A percentile compares a stretch with the other conserved stretches of the same genome.
phyloP scores from a whole-genome alignment of 768 basidiomycete species.

The Pisolithus microcarpus region DNA sequence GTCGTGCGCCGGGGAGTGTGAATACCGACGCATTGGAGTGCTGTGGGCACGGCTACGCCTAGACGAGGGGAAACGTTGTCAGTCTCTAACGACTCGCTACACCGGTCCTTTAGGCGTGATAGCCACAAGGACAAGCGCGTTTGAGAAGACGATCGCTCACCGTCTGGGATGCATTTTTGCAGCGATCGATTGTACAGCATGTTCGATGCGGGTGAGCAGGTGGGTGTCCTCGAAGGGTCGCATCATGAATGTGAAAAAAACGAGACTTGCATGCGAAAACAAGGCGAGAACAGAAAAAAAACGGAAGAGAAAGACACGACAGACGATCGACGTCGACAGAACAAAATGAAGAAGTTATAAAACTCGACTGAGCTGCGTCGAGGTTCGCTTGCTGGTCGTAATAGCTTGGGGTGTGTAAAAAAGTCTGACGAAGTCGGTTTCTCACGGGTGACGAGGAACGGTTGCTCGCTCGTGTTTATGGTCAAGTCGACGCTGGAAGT shows the following conservation, averaged over 20 bases:
- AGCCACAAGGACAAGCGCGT: not conserved
- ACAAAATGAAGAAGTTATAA: not conserved
- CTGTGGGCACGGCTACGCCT: conserved; percentile 5
- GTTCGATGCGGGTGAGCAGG: conserved; percentile 14
- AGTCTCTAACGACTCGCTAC: not conserved
- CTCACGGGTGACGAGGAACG: too few species aligned
- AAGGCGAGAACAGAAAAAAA: too few species aligned
- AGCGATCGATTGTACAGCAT: conserved; percentile 13
- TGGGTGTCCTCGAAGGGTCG: not conserved
- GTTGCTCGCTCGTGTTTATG: too few species aligned
- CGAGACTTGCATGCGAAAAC: not conserved
- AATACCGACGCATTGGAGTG: conserved; percentile 10
- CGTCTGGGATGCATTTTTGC: conserved; percentile 11
- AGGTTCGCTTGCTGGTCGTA: too few species aligned
- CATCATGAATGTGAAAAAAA: not conserved
- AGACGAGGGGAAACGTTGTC: conserved; percentile 1
- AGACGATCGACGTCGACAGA: not conserved
- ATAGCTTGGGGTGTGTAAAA: too few species aligned
- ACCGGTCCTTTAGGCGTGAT: too few species aligned
- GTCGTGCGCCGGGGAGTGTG: conserved; percentile 26
- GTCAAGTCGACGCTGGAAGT: too few species aligned
- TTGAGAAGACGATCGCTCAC: conserved; percentile 9
- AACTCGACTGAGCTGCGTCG: too few species aligned
- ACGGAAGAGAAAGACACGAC: not conserved
- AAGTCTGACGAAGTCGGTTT: too few species aligned